These are phyloP conservation scores for Exophiala oligosperma DNA, from an alignment of 2,329 filamentous ascomycete species.

Conservation along the genomic window DNA sequence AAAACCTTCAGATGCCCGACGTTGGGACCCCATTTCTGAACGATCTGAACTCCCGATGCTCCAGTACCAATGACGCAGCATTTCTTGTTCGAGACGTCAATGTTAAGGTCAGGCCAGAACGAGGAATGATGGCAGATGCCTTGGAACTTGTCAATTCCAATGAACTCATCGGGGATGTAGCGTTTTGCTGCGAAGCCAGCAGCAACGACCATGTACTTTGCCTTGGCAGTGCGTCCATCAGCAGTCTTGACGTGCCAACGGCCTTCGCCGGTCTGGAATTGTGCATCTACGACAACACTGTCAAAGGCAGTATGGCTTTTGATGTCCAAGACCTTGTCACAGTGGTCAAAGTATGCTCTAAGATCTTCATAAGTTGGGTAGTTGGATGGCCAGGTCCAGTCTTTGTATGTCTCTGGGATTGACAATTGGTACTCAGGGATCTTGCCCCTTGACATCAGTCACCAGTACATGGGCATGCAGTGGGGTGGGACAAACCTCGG, in stretches of 20 bases:
- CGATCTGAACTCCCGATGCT: slow-evolving; percentile 64
- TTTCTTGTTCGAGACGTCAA: slow-evolving; percentile 58
- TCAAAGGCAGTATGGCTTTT: slow-evolving; percentile 49
- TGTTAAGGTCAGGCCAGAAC: slow-evolving; percentile 56
- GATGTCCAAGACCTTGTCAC: slow-evolving; percentile 44
- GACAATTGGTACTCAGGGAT: slow-evolving; percentile 50
- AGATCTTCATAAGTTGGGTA: slow-evolving; percentile 43
- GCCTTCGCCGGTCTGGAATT: slow-evolving; percentile 38
- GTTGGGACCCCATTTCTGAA: slow-evolving; percentile 59
- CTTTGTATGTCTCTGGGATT: slow-evolving; percentile 51
- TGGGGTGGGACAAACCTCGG: slow-evolving; percentile 42
- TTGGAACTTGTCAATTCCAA: slow-evolving; percentile 59
- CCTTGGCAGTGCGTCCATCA: slow-evolving; percentile 40
- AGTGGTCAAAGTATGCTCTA: slow-evolving; percentile 42
- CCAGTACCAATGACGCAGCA: slow-evolving; percentile 66
- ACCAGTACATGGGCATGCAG: slow-evolving; percentile 26
- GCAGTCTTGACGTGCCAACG: slow-evolving; percentile 49
- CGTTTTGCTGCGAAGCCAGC: slow-evolving; percentile 58
- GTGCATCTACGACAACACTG: slow-evolving; percentile 43
- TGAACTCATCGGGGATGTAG: slow-evolving; percentile 52
- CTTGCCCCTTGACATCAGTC: background rate
- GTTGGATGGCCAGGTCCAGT: slow-evolving; percentile 47
- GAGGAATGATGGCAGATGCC: slow-evolving; percentile 62
- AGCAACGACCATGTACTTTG: slow-evolving; percentile 48
- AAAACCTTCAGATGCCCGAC: slow-evolving; percentile 54